A percentile compares a stretch with the other conserved stretches of the same genome.
Conservation (phyloP, 495 filamentous ascomycete species). For the Astrocystis sublimbata region DNA sequence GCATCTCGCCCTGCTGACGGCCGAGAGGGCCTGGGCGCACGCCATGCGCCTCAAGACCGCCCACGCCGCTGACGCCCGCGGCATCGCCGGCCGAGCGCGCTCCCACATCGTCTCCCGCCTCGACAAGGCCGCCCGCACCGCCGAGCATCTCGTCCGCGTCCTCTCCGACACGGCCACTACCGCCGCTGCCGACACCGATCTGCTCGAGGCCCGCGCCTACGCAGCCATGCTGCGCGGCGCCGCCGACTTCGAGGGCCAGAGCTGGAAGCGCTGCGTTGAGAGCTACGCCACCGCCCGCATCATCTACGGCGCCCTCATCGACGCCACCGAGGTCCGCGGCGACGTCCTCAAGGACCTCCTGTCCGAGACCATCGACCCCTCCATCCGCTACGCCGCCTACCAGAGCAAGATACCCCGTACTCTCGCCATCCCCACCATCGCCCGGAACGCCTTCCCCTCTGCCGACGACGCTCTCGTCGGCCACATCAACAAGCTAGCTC, state of each 20-base stretch:
- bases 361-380: constrained; percentile 84
- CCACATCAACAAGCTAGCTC: constrained; percentile 70
- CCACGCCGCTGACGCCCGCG: constrained; percentile 75
- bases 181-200: constrained; percentile 66
- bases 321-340: constrained; percentile 54
- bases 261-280: constrained; percentile 76
- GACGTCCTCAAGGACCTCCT: constrained; percentile 86
- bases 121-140: constrained; percentile 71
- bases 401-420: constrained; percentile 82
- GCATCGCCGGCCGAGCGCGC: constrained; percentile 73
- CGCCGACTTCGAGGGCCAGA: constrained; percentile 79
- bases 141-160: constrained; percentile 65
- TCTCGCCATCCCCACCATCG: constrained; percentile 73
- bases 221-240: constrained; percentile 70
- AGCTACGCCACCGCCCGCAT: constrained; percentile 75
- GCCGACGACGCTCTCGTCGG: constrained; percentile 62
- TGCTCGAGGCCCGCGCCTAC: constrained; percentile 88
- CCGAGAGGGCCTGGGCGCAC: constrained; percentile 94
- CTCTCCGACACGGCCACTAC: constrained; percentile 60
- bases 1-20: constrained; percentile 74
- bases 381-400: constrained; percentile 91
- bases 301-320: constrained; percentile 74
- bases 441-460: constrained; percentile 70
- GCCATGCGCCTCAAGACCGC: constrained; percentile 91
- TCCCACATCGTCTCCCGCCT: constrained; percentile 87